Conservation (phyloP, 1,139 yeast species). For the Yamadazyma pseudoaaseri region DNA sequence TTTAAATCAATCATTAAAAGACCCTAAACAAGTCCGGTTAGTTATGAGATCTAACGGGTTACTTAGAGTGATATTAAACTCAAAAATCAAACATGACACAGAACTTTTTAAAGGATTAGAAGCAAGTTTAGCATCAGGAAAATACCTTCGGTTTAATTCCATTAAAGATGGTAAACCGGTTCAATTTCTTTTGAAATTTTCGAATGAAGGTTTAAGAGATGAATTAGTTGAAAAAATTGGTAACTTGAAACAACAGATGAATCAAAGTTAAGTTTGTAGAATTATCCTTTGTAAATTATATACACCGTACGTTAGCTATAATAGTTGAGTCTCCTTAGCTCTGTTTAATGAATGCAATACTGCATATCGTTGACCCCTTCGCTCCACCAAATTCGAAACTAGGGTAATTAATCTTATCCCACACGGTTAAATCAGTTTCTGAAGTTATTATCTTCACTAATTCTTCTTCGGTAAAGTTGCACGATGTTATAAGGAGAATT, state of each 20-base stretch:
- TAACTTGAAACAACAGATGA: conserved; percentile 26
- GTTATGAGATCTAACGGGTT: conserved; percentile 93
- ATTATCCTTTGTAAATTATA: background rate
- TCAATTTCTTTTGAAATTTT: conserved; percentile 79
- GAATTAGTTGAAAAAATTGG: conserved; percentile 55
- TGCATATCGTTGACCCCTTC: conserved; percentile 83
- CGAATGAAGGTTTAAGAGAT: conserved; percentile 59
- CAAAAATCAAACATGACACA: conserved; percentile 57
- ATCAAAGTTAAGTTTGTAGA: background rate
- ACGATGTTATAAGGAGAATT: conserved; percentile 79
- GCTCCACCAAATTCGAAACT: conserved; percentile 85
- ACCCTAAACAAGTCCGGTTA: conserved; percentile 45
- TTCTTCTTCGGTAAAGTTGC: conserved; percentile 87
- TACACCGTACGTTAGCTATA: background rate
- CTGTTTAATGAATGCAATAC: conserved; percentile 64
- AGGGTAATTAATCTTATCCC: conserved; percentile 73
- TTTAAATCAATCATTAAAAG: conserved; percentile 56
- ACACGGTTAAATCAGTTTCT: conserved; percentile 40
- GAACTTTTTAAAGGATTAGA: conserved; percentile 77
- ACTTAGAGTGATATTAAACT: conserved; percentile 76
- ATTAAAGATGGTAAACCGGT: conserved; percentile 59
- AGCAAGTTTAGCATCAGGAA: conserved; percentile 76
- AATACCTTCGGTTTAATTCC: conserved; percentile 68
- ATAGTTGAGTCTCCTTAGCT: background rate
- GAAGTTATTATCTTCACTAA: conserved; percentile 54